phyloP scores from a whole-genome alignment of 129 eudicot species.

The Artemisia tridentata region DNA sequence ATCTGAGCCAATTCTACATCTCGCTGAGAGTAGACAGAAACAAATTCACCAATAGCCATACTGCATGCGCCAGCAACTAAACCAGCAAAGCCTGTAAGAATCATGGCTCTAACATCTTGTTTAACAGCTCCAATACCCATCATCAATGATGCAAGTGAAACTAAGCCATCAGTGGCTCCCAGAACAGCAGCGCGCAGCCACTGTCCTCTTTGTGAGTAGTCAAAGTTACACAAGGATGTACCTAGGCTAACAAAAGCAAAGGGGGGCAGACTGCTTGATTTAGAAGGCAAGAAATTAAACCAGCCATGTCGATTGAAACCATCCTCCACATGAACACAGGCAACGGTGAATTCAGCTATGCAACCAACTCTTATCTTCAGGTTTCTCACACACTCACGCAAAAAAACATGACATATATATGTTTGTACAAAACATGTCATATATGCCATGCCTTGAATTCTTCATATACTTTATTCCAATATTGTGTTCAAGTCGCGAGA shows the following conservation, averaged over 20 bases:
- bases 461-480: too few species aligned
- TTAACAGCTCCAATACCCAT: constrained; percentile 35
- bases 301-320: constrained; percentile 4
- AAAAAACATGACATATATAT: neutral
- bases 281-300: neutral
- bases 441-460: too few species aligned
- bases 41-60: constrained; percentile 32
- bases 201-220: constrained; percentile 37
- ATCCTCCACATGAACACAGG: constrained; percentile 20
- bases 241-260: neutral
- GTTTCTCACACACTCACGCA: neutral
- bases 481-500: too few species aligned
- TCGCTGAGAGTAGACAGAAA: constrained; percentile 26
- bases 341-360: constrained; percentile 17
- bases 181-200: constrained; percentile 38
- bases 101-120: constrained; percentile 28
- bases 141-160: constrained; percentile 29
- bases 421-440: neutral
- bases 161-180: constrained; percentile 35
- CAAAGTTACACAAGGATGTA: constrained; percentile 3
- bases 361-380: constrained; percentile 19
- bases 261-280: neutral
- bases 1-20: constrained; percentile 33
- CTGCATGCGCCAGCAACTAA: constrained; percentile 37
- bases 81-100: constrained; percentile 28